Evolutionary conservation across 495 filamentous ascomycete genomes (phyloP), one percentile per base, ranked within the genome.

Genomic region (Podospora bellae-mahoneyi): DNA sequence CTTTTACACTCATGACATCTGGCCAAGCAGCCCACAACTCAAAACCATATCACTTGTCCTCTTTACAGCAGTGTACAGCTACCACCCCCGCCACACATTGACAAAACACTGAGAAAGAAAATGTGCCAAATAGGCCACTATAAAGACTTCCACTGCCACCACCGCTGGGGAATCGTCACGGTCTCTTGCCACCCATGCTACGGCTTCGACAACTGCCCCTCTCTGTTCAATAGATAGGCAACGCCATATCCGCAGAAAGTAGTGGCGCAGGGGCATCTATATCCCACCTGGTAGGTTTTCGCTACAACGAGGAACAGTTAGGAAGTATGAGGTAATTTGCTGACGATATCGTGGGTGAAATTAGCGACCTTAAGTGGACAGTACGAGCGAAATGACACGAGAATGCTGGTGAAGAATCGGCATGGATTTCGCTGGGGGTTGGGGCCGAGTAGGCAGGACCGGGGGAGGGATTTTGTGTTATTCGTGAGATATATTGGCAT

Each of bases 111-210:
- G 20, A 10, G 6, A 16, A 16, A 54, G 34, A 70, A 56, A 55
- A 78, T 79, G 76, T 79, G 75, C 70, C 13, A 27, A n/a, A 66
- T 66, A 55, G 71, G 73, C 53, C 77, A 74, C 73, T 78, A 74
- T 73, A 75, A 71, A 67, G 77, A 77, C 66, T 65, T 55, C n/a
- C 48, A 59, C 69, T 84, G 81, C 74, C 54, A 66, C 4, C 78
- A 80, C 74, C 73, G 73, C 66, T 84, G 80, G 81, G 73, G 76
- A 54, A 62, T 68, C 58, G 75, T 83, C 69, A 54, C 66, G 0
- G 16, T 30, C 9, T 74, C 78, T 10, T 84, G 82, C 73, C 70
- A 28, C 10, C 74, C 74, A 0, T 79, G 79, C 0, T 69, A 70
- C 57, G 77, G 78, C 44, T 82, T 84, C 70, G 62, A 58, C 60